Conservation (phyloP, 73 alveolate species). For the Paramecium sexaurelia region DNA sequence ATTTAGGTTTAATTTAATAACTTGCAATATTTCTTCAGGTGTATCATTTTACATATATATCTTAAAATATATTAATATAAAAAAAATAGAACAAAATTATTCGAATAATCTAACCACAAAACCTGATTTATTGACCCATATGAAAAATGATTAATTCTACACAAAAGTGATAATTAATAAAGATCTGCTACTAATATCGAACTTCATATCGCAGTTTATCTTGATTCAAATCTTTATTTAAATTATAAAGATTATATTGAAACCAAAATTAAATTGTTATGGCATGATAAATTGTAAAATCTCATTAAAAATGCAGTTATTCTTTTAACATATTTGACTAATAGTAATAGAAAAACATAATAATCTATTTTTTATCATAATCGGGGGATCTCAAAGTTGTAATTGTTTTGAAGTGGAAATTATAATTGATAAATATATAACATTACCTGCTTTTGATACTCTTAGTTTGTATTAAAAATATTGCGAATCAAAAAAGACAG, state of each 20-base stretch:
- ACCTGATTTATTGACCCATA: neutral
- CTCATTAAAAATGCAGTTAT: neutral
- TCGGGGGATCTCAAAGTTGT: neutral
- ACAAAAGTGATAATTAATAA: neutral
- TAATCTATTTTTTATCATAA: neutral
- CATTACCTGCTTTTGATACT: neutral
- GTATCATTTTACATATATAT: neutral
- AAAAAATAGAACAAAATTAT: neutral
- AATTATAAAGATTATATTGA: neutral
- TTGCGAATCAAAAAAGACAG: neutral
- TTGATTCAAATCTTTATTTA: neutral
- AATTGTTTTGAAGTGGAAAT: neutral
- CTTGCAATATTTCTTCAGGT: neutral
- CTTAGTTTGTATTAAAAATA: neutral
- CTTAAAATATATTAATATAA: neutral
- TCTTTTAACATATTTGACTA: neutral
- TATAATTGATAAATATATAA: neutral
- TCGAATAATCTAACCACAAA: neutral
- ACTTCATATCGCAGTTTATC: neutral
- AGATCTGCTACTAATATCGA: neutral
- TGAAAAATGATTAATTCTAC: neutral
- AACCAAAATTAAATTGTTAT: neutral
- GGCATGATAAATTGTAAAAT: conserved; percentile 10
- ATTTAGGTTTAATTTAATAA: neutral
- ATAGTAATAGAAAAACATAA: too few relatives aligned